phyloP scores from a whole-genome alignment of 148 eudicot genomes.

The Camellia lanceoleosa region DNA sequence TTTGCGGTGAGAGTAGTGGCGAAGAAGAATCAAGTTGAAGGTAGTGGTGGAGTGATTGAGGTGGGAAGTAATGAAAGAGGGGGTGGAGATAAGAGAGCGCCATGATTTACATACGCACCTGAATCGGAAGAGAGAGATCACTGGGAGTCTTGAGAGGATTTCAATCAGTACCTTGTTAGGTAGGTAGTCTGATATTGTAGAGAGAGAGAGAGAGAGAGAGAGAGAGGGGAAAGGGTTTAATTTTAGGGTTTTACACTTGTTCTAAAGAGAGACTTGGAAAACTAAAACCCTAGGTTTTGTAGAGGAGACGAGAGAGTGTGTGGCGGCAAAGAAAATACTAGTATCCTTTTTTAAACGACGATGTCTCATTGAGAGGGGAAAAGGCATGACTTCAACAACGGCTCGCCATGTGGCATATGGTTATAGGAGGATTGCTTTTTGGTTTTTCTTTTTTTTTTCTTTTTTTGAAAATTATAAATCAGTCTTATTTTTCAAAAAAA shows the following conservation, averaged over 20 bases:
- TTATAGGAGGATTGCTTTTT: no score
- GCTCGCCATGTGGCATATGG: no score
- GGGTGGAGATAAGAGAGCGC: not conserved
- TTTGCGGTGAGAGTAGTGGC: slow-evolving; percentile 5
- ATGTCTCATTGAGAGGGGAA: no score
- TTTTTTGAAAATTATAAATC: no score
- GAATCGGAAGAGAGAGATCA: not conserved
- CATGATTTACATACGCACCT: not conserved
- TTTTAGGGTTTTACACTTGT: not conserved
- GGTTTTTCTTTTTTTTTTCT: no score
- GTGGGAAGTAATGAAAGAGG: not conserved
- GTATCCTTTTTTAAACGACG: no score
- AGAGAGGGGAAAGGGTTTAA: not conserved
- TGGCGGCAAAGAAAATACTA: no score
- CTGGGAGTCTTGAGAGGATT: not conserved
- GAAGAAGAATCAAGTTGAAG: not conserved
- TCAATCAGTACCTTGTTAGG: not conserved
- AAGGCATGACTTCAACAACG: no score
- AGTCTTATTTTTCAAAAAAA: no score
- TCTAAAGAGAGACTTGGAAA: no score
- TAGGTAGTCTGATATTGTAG: not conserved
- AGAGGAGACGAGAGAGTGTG: no score
- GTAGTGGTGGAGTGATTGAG: not conserved
- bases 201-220: not conserved
- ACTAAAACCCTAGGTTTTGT: no score